Evolutionary conservation across 2,329 filamentous ascomycete species (phyloP).

Genomic region (Fusarium temperatum): DNA sequence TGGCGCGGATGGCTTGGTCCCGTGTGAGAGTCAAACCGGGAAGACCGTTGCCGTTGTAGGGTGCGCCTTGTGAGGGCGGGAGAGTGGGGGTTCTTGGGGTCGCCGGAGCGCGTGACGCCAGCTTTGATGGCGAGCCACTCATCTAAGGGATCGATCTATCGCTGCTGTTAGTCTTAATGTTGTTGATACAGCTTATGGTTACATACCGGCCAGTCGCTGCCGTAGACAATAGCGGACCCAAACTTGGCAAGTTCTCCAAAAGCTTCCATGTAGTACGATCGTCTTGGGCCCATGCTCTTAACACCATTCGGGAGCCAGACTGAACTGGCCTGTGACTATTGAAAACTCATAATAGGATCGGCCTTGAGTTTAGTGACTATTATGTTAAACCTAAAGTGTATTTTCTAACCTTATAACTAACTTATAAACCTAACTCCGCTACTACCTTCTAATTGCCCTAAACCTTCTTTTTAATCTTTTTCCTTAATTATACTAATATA

Average conservation of each 20-base stretch:
- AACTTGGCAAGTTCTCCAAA: slow-evolving; percentile 21
- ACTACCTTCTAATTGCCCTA: no score
- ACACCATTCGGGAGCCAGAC: slow-evolving; percentile 18
- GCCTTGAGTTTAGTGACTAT: no score
- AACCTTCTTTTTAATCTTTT: no score
- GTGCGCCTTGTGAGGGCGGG: slow-evolving; percentile 17
- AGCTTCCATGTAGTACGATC: slow-evolving; percentile 40
- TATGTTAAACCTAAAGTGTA: no score
- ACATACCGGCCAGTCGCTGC: slow-evolving; percentile 36
- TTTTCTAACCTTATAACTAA: no score
- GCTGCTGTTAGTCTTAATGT: rapidly evolving
- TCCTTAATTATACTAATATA: no score
- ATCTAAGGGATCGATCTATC: slow-evolving; percentile 32
- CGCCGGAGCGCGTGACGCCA: slow-evolving; percentile 27
- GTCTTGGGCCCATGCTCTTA: slow-evolving; percentile 18
- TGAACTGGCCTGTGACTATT: slow-evolving; percentile 34
- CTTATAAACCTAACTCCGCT: no score
- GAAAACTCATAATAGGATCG: slow-evolving; percentile 31
- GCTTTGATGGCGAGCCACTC: slow-evolving; percentile 35
- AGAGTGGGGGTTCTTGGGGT: slow-evolving; percentile 30
- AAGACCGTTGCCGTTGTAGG: slow-evolving; percentile 18
- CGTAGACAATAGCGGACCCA: slow-evolving; percentile 14
- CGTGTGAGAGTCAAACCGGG: slow-evolving; percentile 11
- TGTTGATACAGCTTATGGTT: rapidly evolving
- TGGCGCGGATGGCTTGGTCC: slow-evolving; percentile 6